Percentiles rank a stretch among this genome's conserved stretches.
phyloP scores from a whole-genome alignment of 225 moss, liverwort and hornwort genomes.

The Pleurozium schreberi region DNA sequence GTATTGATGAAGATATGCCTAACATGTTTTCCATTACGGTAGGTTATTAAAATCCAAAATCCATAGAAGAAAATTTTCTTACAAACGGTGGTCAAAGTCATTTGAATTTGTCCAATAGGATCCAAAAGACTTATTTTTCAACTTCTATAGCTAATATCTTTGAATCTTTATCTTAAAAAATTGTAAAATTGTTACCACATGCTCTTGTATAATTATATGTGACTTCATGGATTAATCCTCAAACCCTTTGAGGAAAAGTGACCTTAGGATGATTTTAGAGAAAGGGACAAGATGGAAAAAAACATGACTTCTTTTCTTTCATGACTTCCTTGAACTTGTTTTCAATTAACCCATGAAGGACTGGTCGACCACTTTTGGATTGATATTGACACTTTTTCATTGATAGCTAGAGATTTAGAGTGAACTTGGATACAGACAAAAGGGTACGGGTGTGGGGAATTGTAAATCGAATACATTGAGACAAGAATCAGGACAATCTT shows the following conservation, averaged over 20 bases:
- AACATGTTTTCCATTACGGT: fast-evolving
- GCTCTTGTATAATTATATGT: neutral
- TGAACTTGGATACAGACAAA: too few relatives aligned
- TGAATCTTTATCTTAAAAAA: fast-evolving
- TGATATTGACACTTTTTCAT: too few relatives aligned
- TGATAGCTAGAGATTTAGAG: too few relatives aligned
- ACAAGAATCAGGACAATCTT: too few relatives aligned
- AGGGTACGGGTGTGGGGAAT: too few relatives aligned
- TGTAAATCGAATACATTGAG: too few relatives aligned
- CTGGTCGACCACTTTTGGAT: too few relatives aligned
- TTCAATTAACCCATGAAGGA: too few relatives aligned
- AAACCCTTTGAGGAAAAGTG: too few relatives aligned
- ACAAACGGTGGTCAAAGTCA: fast-evolving
- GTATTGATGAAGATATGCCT: neutral
- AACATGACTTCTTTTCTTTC: too few relatives aligned
- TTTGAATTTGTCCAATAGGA: neutral
- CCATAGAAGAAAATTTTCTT: neutral
- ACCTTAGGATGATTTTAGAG: neutral
- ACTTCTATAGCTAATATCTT: neutral
- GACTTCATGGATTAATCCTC: too few relatives aligned
- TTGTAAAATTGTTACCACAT: neutral
- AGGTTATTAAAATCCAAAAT: too few relatives aligned
- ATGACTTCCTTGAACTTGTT: neutral
- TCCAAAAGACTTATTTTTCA: neutral
- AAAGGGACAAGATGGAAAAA: neutral